A percentile compares a stretch with the other conserved stretches of the same genome.
Conservation (phyloP, 345 rosid species). For the Hibiscus tridactylites region DNA sequence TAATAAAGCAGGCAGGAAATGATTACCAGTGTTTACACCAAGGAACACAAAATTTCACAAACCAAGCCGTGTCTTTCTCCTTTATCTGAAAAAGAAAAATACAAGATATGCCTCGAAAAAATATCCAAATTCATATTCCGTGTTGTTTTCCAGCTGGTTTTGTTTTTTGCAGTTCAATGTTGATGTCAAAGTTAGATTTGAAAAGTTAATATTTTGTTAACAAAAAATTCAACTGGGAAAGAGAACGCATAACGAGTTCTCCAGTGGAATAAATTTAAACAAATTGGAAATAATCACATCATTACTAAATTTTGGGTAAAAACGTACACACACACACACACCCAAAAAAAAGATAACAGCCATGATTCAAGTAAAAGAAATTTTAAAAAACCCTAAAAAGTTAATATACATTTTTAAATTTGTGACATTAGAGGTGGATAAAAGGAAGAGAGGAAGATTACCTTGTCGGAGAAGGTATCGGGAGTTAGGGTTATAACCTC, state of each 20-base stretch:
- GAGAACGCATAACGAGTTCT: neutral
- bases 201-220: too few species aligned
- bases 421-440: neutral
- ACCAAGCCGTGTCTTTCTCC: constrained; percentile 96
- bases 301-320: too few species aligned
- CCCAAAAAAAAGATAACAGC: too few species aligned
- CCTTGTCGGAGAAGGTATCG: constrained; percentile 94
- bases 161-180: too few species aligned
- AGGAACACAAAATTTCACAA: constrained; percentile 92
- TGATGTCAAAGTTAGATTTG: too few species aligned
- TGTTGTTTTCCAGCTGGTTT: too few species aligned
- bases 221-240: too few species aligned
- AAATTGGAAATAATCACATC: too few species aligned
- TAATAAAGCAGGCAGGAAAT: neutral
- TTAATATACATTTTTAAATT: neutral
- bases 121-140: neutral
- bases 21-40: constrained; percentile 98
- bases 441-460: constrained; percentile 8
- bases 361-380: too few species aligned
- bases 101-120: too few species aligned
- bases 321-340: too few species aligned
- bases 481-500: constrained; percentile 84
- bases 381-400: neutral
- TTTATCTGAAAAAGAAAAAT: constrained; percentile 38
- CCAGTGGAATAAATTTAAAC: neutral